A percentile compares a stretch with the other conserved stretches of the same genome.
These are phyloP conservation scores for Anisodus tanguticus DNA, from an alignment of 257 asterid genomes.

Conservation along the genomic window DNA sequence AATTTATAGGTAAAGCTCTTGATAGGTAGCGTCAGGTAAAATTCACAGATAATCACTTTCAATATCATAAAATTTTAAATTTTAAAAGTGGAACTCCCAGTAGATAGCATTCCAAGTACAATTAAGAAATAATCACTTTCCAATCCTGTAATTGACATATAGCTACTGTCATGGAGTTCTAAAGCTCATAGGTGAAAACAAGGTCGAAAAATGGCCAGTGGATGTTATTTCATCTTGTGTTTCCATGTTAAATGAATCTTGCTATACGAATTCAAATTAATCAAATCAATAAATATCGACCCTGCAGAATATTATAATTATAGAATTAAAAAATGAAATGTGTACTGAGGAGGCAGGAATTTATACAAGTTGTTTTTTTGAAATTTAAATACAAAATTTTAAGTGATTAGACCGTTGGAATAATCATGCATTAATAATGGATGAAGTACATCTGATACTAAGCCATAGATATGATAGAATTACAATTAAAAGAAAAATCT, in stretches of 20 bases:
- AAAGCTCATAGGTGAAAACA: no score
- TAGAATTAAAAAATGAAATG: not conserved
- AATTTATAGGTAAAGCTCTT: not conserved
- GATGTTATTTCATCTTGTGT: rapidly evolving
- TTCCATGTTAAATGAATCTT: rapidly evolving
- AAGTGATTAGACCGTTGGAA: slow-evolving; percentile 44
- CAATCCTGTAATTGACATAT: no score
- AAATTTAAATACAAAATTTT: slow-evolving; percentile 35
- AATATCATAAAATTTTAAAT: not conserved
- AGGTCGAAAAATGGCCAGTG: no score
- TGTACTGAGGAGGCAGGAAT: not conserved
- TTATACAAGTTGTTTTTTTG: slow-evolving; percentile 22
- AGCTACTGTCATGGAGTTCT: no score
- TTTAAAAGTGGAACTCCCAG: no score
- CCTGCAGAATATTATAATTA: not conserved
- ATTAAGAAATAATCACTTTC: no score
- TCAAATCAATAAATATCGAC: not conserved
- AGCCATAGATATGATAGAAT: not conserved
- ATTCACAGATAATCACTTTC: not conserved
- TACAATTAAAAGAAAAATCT: no score
- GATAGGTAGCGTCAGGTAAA: not conserved
- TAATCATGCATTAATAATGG: slow-evolving; percentile 27
- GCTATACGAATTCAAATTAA: not conserved
- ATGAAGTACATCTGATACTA: not conserved
- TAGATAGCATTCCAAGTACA: no score